Conservation (phyloP, 768 basidiomycete species). For the Termitomyces sp. region DNA sequence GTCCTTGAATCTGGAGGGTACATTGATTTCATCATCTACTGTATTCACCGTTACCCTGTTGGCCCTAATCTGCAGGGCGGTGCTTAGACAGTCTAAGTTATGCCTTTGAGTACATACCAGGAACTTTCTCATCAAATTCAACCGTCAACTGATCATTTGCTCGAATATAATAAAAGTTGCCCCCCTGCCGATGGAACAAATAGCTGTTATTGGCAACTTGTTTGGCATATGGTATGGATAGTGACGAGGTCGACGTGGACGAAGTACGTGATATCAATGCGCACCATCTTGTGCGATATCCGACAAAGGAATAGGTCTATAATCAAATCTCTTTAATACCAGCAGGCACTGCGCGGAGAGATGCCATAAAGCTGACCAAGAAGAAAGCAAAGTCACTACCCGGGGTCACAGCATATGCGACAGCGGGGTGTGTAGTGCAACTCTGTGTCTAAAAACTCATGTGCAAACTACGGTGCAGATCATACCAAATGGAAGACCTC, state of each 20-base stretch:
- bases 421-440: slow-evolving; percentile 59
- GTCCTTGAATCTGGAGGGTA: too few species aligned
- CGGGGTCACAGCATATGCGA: slow-evolving; percentile 94
- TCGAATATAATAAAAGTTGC: too few species aligned
- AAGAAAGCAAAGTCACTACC: slow-evolving; percentile 91
- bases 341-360: slow-evolving; percentile 87
- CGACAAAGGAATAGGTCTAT: slow-evolving; percentile 55
- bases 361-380: slow-evolving; percentile 86
- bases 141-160: too few species aligned
- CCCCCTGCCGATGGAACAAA: too few species aligned
- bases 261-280: slow-evolving; percentile 38
- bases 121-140: too few species aligned
- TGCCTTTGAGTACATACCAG: too few species aligned
- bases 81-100: too few species aligned
- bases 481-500: slow-evolving; percentile 83
- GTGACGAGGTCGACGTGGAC: slow-evolving; percentile 69
- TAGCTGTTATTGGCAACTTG: too few species aligned
- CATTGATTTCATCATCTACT: too few species aligned
- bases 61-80: too few species aligned
- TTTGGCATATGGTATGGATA: too few species aligned
- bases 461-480: slow-evolving; percentile 37
- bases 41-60: too few species aligned
- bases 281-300: not conserved
- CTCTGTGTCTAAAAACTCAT: not conserved
- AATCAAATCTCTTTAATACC: slow-evolving; percentile 93